Base-by-base conservation (phyloP, 1,284 basidiomycete genomes). In the Tilletiaria anomala region DNA sequence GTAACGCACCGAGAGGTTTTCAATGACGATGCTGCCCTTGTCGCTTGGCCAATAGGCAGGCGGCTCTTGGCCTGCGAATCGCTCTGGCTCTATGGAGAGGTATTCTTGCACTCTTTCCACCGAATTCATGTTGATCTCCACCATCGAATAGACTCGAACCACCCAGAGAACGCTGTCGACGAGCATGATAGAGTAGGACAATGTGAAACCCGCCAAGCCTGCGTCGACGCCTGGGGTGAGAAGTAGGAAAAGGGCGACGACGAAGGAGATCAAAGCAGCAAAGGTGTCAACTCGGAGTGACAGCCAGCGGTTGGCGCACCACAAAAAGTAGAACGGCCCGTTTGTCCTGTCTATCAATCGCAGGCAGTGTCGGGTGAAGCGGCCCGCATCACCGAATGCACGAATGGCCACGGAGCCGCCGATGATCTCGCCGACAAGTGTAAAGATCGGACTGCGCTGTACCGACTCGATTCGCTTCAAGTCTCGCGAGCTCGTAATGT, bases 381-480 rank as follows among this genome's bases (percentile, higher is more conserved):
- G 72, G 31, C 71, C 70, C 56, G 89, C 85, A 2, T 78, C 82
- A 6, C 80, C 81, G 68, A 88, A 93, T 0, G 86, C 88, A 37
- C 87, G 77, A 29, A 91, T 83, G n/a, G 82, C 80, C 34, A 83
- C 70, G 37, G 86, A 79, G 16, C 83, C 83, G 39, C 72, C 74
- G 29, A 87, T 71, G 11, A 85, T 70, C 60, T 88, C 83, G 47
- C 59, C 57, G 11, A 62, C 51, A 23, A 63, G 53, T 3, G 63
- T 65, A 45, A 61, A 61, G 47, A 66, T 57, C 8, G 64, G 64
- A 40, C 62, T 65, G 24, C 64, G 55, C 26, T 52, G 51, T 24
- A 65, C 56, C 32, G 58, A 62, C 48, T 67, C 62, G 50, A 64
- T 56, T 5, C 62, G 50, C 48, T 67, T 67, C 32, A 65, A 46